Evolutionary conservation across 2,329 filamentous ascomycete species (phyloP).

Genomic region (Botryotinia globosa): DNA sequence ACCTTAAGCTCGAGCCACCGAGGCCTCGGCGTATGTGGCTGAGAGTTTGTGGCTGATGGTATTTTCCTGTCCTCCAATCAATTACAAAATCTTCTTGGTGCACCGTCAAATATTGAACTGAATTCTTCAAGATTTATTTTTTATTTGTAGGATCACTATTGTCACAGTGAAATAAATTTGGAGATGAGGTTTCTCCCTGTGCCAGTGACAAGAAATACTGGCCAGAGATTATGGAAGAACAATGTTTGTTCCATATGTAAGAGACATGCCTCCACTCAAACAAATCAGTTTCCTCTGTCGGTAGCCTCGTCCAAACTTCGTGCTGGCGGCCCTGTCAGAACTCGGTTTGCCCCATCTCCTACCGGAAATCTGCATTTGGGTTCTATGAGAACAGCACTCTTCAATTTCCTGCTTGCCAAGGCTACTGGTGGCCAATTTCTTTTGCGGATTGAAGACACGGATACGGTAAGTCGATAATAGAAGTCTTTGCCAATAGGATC

Average conservation of each 20-base stretch:
- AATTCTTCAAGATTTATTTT: neutral
- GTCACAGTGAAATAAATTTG: neutral
- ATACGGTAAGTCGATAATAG: constrained; percentile 59
- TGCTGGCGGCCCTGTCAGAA: constrained; percentile 59
- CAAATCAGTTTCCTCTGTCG: constrained; percentile 20
- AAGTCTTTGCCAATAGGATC: constrained; percentile 7
- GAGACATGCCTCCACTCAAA: constrained; percentile 12
- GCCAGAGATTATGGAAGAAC: constrained; percentile 14
- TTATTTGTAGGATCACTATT: neutral
- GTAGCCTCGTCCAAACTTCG: constrained; percentile 37
- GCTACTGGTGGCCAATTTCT: constrained; percentile 87
- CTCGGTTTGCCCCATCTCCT: constrained; percentile 92
- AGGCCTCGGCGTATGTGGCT: neutral
- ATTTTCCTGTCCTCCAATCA: neutral
- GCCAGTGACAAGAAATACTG: constrained; percentile 6
- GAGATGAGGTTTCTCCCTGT: constrained; percentile 11
- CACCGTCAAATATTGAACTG: neutral
- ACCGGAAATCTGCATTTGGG: constrained; percentile 93
- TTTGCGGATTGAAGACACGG: constrained; percentile 90
- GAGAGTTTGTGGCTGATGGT: neutral
- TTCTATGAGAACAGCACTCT: constrained; percentile 88
- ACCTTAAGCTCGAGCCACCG: neutral
- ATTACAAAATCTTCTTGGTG: neutral
- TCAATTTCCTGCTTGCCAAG: constrained; percentile 88
- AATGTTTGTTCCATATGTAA: constrained; percentile 11